Conservation (phyloP, 495 filamentous ascomycete genomes). For the Pseudomonodictys pantanalensis region DNA sequence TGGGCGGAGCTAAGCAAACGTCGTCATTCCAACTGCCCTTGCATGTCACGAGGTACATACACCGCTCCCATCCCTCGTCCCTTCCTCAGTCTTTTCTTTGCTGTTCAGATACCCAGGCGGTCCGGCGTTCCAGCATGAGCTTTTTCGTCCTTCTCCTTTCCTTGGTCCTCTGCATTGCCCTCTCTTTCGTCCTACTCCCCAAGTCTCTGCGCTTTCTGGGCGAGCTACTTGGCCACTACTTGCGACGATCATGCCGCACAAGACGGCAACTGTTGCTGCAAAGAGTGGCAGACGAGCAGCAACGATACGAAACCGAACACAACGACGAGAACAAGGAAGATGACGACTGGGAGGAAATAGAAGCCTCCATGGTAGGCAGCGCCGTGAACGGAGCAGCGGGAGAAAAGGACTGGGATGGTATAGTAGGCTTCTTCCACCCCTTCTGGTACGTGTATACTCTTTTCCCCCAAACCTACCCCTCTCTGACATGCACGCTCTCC, state of each 20-base stretch:
- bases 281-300: constrained; percentile 58
- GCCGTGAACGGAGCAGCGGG: constrained; percentile 53
- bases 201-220: constrained; percentile 41
- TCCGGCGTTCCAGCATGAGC: constrained; percentile 14
- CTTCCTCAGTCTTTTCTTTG: not conserved
- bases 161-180: constrained; percentile 19
- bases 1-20: too few species aligned
- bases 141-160: constrained; percentile 37
- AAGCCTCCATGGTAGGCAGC: constrained; percentile 52
- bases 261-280: constrained; percentile 61
- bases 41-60: not conserved
- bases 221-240: constrained; percentile 58
- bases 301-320: constrained; percentile 47
- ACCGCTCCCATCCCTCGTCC: not conserved
- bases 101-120: constrained; percentile 2
- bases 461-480: not conserved
- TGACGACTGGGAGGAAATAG: constrained; percentile 75
- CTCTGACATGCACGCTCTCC: constrained; percentile 4
- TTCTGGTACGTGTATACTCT: constrained; percentile 65
- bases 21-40: not conserved
- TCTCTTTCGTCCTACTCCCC: constrained; percentile 33
- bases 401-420: constrained; percentile 66
- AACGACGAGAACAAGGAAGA: constrained; percentile 42
- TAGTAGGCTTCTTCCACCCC: constrained; percentile 95
- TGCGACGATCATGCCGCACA: constrained; percentile 64